Evolutionary conservation across 148 eudicot genomes (phyloP), one percentile per base, ranked within the genome.

Genomic region (Mesembryanthemum crystallinum): DNA sequence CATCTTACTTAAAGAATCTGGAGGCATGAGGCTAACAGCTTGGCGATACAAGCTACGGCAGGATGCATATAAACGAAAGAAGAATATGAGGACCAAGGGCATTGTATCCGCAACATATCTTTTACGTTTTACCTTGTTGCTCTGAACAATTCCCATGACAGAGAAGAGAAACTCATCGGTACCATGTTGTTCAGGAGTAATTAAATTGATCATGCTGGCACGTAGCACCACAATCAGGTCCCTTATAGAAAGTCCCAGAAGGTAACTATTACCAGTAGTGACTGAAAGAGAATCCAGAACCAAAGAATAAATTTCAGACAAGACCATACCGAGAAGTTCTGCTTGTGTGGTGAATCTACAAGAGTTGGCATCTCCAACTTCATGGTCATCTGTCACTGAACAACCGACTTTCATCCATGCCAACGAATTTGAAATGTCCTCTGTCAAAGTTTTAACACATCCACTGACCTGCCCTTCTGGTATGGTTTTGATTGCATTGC

Each of bases 381-480:
- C 81, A 76, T 52, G 57, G 76, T 57, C 76, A 77, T 69, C 60
- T 20, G 73, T 43, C 13, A 62, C 61, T 69, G 87, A 84, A 75
- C 32, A 69, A 45, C 76, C 73, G 76, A 79, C 73, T 76, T 86
- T 88, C 71, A 86, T 58, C 99, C 99, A 95, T 52, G 87, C 88
- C 75, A 95, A 78, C 47, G 97, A 87, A 77, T 91, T 90, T 59
- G 80, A 87, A 61, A 95, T 67, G 83, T 95, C 99, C 71, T 78
- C 70, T 29, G 80, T 79, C 76, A 95, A 85, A 73, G 77, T 79
- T 68, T 82, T 88, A 86, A 95, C 69, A 70, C 86, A 87, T 63
- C 82, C 88, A 78, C 86, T 82, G 43, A 84, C 97, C 83, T 95
- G 99, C 65, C 99, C 99, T 84, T 92, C 99, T 61, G 99, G 99